Evolutionary conservation across 495 filamentous ascomycete species (phyloP).

Genomic region (Immersiella caudata): DNA sequence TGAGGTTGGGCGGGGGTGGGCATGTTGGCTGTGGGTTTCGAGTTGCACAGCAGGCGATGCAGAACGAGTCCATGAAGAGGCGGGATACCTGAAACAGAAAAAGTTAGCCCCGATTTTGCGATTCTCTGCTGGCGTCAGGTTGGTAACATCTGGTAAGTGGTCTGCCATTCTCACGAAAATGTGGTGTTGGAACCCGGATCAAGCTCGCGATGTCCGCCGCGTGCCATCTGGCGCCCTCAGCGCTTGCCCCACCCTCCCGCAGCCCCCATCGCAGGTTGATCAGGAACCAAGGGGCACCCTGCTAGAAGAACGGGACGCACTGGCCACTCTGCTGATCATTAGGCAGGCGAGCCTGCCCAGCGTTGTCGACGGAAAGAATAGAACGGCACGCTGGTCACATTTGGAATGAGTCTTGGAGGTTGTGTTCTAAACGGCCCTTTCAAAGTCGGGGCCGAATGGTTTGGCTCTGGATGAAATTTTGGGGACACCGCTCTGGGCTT

Average conservation of each 20-base stretch:
- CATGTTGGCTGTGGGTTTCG: not conserved
- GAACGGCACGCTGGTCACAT: not conserved
- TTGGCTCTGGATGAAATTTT: not conserved
- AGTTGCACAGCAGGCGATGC: not conserved
- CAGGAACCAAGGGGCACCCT: not conserved
- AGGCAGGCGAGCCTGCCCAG: not conserved
- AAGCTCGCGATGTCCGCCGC: too few relatives aligned
- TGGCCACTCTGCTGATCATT: conserved; percentile 8
- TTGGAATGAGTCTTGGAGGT: not conserved
- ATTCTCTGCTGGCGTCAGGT: not conserved
- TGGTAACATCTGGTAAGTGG: not conserved
- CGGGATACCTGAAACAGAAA: not conserved
- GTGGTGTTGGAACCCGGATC: not conserved
- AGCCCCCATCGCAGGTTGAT: too few relatives aligned
- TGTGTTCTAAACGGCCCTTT: not conserved
- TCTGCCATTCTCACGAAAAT: not conserved
- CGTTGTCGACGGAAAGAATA: not conserved
- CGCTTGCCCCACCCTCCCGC: too few relatives aligned
- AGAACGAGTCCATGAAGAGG: not conserved
- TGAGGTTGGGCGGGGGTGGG: not conserved
- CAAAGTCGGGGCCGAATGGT: not conserved
- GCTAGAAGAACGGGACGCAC: conserved; percentile 2
- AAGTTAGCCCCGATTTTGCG: not conserved
- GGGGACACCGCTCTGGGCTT: not conserved
- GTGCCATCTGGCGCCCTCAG: too few relatives aligned